Percentiles rank a stretch among this genome's conserved stretches.
These are phyloP conservation scores for Tilletia horrida DNA, from an alignment of 1,284 basidiomycete species.

Conservation along the genomic window DNA sequence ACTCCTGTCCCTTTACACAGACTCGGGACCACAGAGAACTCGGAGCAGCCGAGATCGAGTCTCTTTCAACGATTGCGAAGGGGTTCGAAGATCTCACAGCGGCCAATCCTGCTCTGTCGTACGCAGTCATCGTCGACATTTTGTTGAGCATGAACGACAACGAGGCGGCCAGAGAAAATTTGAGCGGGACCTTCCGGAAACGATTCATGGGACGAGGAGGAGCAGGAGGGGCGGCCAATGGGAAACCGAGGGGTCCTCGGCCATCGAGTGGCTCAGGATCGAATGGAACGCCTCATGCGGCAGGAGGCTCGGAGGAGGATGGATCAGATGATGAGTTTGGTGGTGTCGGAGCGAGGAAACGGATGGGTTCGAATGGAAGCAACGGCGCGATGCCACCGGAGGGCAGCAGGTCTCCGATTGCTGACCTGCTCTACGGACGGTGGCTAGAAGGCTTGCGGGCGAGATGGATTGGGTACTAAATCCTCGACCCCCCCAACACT, in stretches of 20 bases:
- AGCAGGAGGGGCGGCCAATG: constrained; percentile 12
- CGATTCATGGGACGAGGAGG: constrained; percentile 24
- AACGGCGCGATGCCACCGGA: constrained; percentile 15
- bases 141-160: constrained; percentile 75
- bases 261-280: background rate
- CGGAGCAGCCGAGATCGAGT: constrained; percentile 81
- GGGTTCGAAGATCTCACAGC: constrained; percentile 81
- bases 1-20: constrained; percentile 37
- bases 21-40: constrained; percentile 62
- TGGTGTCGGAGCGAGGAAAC: constrained; percentile 20
- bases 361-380: background rate
- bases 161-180: constrained; percentile 31
- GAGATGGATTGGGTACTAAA: constrained; percentile 40
- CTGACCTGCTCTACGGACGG: constrained; percentile 87
- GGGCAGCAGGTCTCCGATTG: constrained; percentile 66
- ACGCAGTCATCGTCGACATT: constrained; percentile 80
- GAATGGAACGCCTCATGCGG: constrained; percentile 6
- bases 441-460: constrained; percentile 78
- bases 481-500: too few species aligned
- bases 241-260: background rate
- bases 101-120: constrained; percentile 76
- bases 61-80: constrained; percentile 79
- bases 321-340: constrained; percentile 56
- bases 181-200: constrained; percentile 39
- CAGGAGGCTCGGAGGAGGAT: constrained; percentile 24